Evolutionary conservation across 768 basidiomycete genomes (phyloP).

Genomic region (Cyclocybe cylindracea): DNA sequence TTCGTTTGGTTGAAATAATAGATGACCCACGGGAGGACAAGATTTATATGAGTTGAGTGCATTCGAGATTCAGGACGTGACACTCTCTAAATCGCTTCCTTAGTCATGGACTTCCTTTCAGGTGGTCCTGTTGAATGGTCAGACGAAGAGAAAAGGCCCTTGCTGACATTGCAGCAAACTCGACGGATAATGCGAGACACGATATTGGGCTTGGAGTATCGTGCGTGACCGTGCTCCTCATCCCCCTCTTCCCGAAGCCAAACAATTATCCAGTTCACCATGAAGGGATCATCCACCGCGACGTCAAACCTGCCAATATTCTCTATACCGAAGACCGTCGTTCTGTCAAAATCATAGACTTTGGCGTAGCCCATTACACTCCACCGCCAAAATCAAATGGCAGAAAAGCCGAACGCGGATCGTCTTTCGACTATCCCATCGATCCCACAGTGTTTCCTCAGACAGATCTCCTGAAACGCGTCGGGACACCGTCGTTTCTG

Average conservation of each 20-base stretch:
- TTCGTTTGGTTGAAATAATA: slow-evolving; percentile 84
- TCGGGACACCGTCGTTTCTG: slow-evolving; percentile 45
- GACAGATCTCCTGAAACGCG: slow-evolving; percentile 37
- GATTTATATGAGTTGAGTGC: slow-evolving; percentile 71
- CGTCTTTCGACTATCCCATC: slow-evolving; percentile 11
- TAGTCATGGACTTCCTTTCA: slow-evolving; percentile 44
- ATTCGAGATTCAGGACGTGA: too few species aligned
- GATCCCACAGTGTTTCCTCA: slow-evolving; percentile 36
- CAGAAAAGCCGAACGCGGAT: slow-evolving; percentile 12
- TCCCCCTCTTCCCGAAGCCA: background rate
- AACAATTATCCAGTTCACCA: slow-evolving; percentile 31
- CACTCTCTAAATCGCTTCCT: too few species aligned
- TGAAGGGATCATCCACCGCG: slow-evolving; percentile 77
- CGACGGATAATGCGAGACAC: slow-evolving; percentile 43
- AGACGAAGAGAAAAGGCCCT: slow-evolving; percentile 28
- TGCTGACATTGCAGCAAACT: slow-evolving; percentile 36
- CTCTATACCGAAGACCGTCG: slow-evolving; percentile 51
- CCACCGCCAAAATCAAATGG: slow-evolving; percentile 15
- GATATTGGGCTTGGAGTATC: slow-evolving; percentile 43
- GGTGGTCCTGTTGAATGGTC: slow-evolving; percentile 45
- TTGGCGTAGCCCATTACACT: slow-evolving; percentile 56
- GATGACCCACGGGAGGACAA: slow-evolving; percentile 81
- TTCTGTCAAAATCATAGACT: slow-evolving; percentile 89
- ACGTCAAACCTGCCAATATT: slow-evolving; percentile 90
- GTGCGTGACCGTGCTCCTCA: slow-evolving; percentile 25